phyloP scores from a whole-genome alignment of 768 basidiomycete species.

The Baorangia bicolor region DNA sequence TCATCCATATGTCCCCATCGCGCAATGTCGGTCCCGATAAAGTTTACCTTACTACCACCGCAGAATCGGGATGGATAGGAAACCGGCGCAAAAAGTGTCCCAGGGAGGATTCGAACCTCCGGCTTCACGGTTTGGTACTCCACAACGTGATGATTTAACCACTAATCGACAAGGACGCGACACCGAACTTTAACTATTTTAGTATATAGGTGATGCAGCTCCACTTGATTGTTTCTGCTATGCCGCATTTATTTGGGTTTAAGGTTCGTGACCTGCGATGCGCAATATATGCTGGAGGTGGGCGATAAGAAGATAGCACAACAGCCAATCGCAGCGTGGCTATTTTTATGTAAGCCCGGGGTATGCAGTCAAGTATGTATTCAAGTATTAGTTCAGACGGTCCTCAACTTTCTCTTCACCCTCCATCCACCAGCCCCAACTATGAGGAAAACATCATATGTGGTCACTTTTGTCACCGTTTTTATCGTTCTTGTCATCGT shows the following conservation, averaged over 20 bases:
- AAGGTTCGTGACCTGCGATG: too few species aligned
- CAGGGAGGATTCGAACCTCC: slow-evolving; percentile 42
- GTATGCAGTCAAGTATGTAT: too few species aligned
- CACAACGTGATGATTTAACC: slow-evolving; percentile 47
- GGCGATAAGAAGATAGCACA: slow-evolving; percentile 9
- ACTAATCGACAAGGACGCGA: slow-evolving; percentile 43
- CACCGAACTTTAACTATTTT: accelerated
- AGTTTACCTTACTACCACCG: too few species aligned
- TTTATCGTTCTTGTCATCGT: slow-evolving; percentile 51
- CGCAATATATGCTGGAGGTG: slow-evolving; percentile 1
- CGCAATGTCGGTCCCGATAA: background rate
- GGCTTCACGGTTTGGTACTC: slow-evolving; percentile 37
- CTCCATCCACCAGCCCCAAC: slow-evolving; percentile 1
- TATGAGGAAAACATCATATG: slow-evolving; percentile 74
- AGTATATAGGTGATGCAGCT: background rate
- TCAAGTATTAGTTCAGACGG: background rate
- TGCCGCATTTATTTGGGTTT: too few species aligned
- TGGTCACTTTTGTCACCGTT: slow-evolving; percentile 59
- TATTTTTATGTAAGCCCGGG: slow-evolving; percentile 9
- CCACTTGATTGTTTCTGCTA: too few species aligned
- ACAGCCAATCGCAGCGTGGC: background rate
- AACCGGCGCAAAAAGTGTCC: slow-evolving; percentile 19
- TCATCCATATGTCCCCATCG: too few species aligned
- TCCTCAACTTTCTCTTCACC: background rate
- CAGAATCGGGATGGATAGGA: too few species aligned